These are phyloP conservation scores for Diaporthe vexans DNA, from an alignment of 2,329 filamentous ascomycete genomes.

Conservation along the genomic window DNA sequence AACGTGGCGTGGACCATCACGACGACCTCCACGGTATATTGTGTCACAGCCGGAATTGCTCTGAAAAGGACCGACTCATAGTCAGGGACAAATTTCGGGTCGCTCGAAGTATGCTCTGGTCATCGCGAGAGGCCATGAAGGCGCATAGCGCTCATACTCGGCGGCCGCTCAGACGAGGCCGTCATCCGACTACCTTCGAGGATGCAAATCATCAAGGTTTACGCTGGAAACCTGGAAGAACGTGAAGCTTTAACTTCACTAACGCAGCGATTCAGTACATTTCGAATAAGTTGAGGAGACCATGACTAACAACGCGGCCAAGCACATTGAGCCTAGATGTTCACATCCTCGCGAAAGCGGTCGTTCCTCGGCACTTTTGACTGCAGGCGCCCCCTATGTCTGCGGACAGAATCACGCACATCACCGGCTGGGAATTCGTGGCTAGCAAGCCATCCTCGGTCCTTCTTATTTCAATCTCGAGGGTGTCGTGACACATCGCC, in stretches of 20 bases:
- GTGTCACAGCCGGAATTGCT: not conserved
- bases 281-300: too few relatives aligned
- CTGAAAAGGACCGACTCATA: not conserved
- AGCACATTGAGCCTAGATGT: not conserved
- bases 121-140: not conserved
- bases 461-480: not conserved
- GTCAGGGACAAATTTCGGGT: too few relatives aligned
- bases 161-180: too few relatives aligned
- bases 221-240: too few relatives aligned
- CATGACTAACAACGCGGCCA: not conserved
- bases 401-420: not conserved
- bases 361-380: not conserved
- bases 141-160: too few relatives aligned
- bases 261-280: not conserved
- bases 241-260: not conserved
- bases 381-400: not conserved
- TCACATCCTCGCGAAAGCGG: not conserved
- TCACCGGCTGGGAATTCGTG: not conserved
- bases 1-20: not conserved
- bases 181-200: not conserved
- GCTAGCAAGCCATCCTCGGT: not conserved
- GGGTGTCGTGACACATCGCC: conserved; percentile 16
- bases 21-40: not conserved
- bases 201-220: not conserved
- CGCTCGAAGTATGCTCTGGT: not conserved